Conservation (phyloP, 768 basidiomycete species). For the Phlebiopsis flavidoalba region DNA sequence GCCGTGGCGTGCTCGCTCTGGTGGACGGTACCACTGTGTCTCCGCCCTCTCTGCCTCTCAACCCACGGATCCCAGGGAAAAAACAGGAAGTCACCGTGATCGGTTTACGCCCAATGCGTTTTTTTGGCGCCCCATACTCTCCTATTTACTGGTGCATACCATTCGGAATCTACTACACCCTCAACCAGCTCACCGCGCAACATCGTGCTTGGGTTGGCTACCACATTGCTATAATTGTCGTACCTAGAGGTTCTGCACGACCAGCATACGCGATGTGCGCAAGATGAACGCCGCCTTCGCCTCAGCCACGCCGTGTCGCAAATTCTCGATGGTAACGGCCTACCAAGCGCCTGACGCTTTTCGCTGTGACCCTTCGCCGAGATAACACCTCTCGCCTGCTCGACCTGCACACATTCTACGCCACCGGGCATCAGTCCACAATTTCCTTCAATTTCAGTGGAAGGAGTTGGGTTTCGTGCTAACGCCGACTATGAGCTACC, state of each 20-base stretch:
- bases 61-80: conserved; percentile 22
- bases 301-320: conserved; percentile 41
- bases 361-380: conserved; percentile 57
- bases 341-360: conserved; percentile 22
- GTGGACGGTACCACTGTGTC: conserved; percentile 58
- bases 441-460: conserved; percentile 93
- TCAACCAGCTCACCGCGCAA: conserved; percentile 81
- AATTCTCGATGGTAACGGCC: conserved; percentile 30
- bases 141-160: conserved; percentile 72
- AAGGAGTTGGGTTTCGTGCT: conserved; percentile 90
- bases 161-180: conserved; percentile 57
- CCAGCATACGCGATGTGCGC: conserved; percentile 67
- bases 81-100: conserved; percentile 53
- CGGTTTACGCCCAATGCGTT: conserved; percentile 73
- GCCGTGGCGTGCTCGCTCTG: conserved; percentile 40
- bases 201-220: conserved; percentile 59
- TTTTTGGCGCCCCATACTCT: conserved; percentile 78
- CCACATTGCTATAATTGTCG: conserved; percentile 65
- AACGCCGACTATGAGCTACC: conserved; percentile 60
- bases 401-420: conserved; percentile 72
- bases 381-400: conserved; percentile 69
- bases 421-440: conserved; percentile 89
- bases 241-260: conserved; percentile 81
- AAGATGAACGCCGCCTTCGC: conserved; percentile 48
- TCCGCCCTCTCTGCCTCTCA: conserved; percentile 59